A percentile compares a stretch with the other conserved stretches of the same genome.
Evolutionary conservation across 108 stramenopile genomes (phyloP).

Genomic region (Pseudonitzschia multistriata): DNA sequence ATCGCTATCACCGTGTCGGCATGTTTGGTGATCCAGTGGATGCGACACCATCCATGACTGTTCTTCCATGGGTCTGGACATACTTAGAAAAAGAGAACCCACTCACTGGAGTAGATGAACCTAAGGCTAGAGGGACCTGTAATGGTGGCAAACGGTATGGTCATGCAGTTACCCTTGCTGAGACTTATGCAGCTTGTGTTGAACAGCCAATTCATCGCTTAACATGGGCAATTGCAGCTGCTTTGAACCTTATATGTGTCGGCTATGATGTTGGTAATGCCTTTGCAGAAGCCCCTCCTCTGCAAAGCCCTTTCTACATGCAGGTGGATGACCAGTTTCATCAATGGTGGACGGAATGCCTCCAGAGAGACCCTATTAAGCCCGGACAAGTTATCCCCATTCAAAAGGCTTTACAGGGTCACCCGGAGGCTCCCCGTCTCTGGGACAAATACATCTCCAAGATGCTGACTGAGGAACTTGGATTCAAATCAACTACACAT

Average conservation of each 20-base stretch:
- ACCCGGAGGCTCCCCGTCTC: conserved; percentile 28
- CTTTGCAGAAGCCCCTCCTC: conserved; percentile 34
- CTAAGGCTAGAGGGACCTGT: conserved; percentile 4
- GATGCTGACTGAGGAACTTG: conserved; percentile 21
- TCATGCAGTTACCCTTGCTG: background rate
- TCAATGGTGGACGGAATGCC: conserved; percentile 32
- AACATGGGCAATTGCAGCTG: conserved; percentile 34
- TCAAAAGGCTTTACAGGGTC: conserved; percentile 31
- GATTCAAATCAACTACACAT: conserved; percentile 36
- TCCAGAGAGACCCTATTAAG: background rate
- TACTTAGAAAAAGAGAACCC: conserved; percentile 13
- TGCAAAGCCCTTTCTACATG: conserved; percentile 25
- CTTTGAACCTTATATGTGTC: conserved; percentile 11
- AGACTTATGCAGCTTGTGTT: conserved; percentile 23
- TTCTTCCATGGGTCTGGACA: conserved; percentile 22
- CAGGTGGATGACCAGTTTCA: conserved; percentile 27
- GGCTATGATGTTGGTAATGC: conserved; percentile 42
- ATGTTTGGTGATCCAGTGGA: conserved; percentile 16
- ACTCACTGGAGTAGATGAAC: background rate
- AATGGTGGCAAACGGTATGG: conserved; percentile 22
- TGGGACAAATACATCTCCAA: conserved; percentile 8
- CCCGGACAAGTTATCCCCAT: conserved; percentile 29
- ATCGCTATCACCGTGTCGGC: conserved; percentile 7
- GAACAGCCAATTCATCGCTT: conserved; percentile 29
- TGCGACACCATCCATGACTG: background rate